Percentiles rank a stretch among this genome's conserved stretches.
These are phyloP conservation scores for Eimeria acervulina DNA, from an alignment of 169 alveolate species.

Conservation along the genomic window DNA sequence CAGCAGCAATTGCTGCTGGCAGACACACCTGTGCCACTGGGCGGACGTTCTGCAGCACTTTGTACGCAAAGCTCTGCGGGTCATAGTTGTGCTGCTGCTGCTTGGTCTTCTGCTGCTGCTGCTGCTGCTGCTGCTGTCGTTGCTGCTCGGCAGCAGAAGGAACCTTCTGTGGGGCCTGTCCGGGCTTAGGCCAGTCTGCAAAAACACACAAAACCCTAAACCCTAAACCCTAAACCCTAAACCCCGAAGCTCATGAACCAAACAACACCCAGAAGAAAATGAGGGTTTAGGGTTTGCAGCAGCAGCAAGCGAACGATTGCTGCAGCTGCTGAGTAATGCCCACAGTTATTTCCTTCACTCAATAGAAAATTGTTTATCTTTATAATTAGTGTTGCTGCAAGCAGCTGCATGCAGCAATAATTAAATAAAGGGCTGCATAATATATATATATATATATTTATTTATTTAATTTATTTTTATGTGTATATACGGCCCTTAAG, in stretches of 20 bases:
- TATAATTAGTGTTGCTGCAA: too few relatives aligned
- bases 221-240: not conserved
- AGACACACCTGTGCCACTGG: conserved; percentile 51
- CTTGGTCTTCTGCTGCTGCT: not conserved
- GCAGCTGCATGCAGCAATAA: not conserved
- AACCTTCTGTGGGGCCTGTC: conserved; percentile 62
- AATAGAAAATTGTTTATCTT: too few relatives aligned
- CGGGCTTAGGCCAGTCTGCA: conserved; percentile 81
- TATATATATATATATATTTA: not conserved
- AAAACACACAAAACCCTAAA: not conserved
- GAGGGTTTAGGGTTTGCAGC: too few relatives aligned
- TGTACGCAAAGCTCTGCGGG: conserved; percentile 81
- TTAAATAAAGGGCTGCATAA: not conserved
- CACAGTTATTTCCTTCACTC: too few relatives aligned
- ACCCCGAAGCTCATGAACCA: too few relatives aligned
- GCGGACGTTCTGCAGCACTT: conserved; percentile 69
- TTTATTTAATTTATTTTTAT: too few relatives aligned
- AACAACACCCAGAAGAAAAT: too few relatives aligned
- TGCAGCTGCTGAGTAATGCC: not conserved
- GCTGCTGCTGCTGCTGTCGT: not conserved
- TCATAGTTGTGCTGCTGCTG: conserved; percentile 71
- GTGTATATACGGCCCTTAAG: too few relatives aligned
- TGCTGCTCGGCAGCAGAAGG: conserved; percentile 16
- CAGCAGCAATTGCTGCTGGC: too few relatives aligned
- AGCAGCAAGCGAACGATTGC: too few relatives aligned